Percentiles rank a stretch among this genome's conserved stretches.
Conservation (phyloP, 2,329 filamentous ascomycete species). For the Aspergillus sp. region DNA sequence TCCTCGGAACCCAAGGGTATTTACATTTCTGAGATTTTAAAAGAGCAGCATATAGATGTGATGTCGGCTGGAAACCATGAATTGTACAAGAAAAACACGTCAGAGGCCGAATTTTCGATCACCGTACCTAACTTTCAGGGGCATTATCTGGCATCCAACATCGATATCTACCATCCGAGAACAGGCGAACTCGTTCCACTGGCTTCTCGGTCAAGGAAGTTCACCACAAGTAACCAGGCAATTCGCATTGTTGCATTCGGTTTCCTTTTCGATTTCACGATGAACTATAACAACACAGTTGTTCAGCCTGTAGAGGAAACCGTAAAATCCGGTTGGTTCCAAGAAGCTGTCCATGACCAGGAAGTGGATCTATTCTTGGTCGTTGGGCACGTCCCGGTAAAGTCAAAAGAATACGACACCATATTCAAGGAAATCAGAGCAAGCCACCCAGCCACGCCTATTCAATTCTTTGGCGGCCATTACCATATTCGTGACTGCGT, state of each 20-base stretch:
- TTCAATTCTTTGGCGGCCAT: slow-evolving; percentile 90
- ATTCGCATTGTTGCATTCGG: slow-evolving; percentile 85
- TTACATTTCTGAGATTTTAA: slow-evolving; percentile 85
- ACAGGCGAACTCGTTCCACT: slow-evolving; percentile 72
- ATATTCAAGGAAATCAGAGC: slow-evolving; percentile 78
- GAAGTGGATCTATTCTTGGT: slow-evolving; percentile 86
- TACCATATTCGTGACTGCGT: slow-evolving; percentile 83
- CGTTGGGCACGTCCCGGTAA: slow-evolving; percentile 78
- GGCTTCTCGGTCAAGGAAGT: slow-evolving; percentile 80
- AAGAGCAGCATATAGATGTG: slow-evolving; percentile 78
- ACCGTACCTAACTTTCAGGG: slow-evolving; percentile 81
- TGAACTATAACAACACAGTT: slow-evolving; percentile 86
- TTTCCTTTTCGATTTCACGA: slow-evolving; percentile 90
- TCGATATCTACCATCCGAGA: slow-evolving; percentile 78
- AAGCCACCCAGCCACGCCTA: slow-evolving; percentile 76
- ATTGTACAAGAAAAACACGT: slow-evolving; percentile 78
- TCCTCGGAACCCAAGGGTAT: slow-evolving; percentile 81
- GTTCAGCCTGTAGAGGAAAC: slow-evolving; percentile 79
- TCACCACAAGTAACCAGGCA: slow-evolving; percentile 85
- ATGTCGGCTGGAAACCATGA: slow-evolving; percentile 93
- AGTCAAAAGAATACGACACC: slow-evolving; percentile 73
- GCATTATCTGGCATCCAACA: slow-evolving; percentile 84
- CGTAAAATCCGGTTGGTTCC: slow-evolving; percentile 85
- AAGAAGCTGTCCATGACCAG: slow-evolving; percentile 72
- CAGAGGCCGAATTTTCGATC: slow-evolving; percentile 72